Evolutionary conservation across 1,139 yeast genomes (phyloP), one percentile per base, ranked within the genome.

Genomic region (Geotrichum citri-aurantii): DNA sequence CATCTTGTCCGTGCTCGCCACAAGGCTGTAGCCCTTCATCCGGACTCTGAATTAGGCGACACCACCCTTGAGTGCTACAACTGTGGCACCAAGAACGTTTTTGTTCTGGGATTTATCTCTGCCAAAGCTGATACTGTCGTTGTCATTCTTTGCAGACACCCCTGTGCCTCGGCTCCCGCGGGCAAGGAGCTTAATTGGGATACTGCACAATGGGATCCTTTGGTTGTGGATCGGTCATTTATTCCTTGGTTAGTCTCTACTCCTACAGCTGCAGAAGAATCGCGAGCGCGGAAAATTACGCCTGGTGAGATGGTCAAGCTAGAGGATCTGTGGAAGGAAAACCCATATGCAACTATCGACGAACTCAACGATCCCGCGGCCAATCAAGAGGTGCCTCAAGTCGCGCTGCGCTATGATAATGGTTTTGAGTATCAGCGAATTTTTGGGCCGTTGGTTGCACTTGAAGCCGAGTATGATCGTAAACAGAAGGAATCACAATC

Each of bases 111-210:
- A 0, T 90, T 86, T 73, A 95, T 92, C 19, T 81, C 92, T 40
- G 97, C 97, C 4, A 89, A 88, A 66, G 82, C 85, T 62, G 96
- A 89, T 65, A 86, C 92, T 4, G 92, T 90, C 52, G 93, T 92
- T 64, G 96, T 92, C 10, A 80, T 91, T 50, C 75, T 92, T 54
- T 92, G 97, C 74, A 82, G 98, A 59, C 78, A 89, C 60, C 97
- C 97, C 0, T 92, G 97, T 73, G 90, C 97, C 0, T 75, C 82
- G 2, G 88, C 88, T 68, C 63, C 72, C 1, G 65, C 69, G 6
- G 63, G 69, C 26, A 70, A 71, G 54, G 74, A 70, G 47, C 65
- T 72, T 63, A 84, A 85, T 66, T 92, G 97, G 97, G 96, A 90
- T 68, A 85, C 95, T 0, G 81, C 80, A 47, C 88, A 87, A 63